Conservation (phyloP, 164 flowering plant species). For the Chimonanthus salicifolius region DNA sequence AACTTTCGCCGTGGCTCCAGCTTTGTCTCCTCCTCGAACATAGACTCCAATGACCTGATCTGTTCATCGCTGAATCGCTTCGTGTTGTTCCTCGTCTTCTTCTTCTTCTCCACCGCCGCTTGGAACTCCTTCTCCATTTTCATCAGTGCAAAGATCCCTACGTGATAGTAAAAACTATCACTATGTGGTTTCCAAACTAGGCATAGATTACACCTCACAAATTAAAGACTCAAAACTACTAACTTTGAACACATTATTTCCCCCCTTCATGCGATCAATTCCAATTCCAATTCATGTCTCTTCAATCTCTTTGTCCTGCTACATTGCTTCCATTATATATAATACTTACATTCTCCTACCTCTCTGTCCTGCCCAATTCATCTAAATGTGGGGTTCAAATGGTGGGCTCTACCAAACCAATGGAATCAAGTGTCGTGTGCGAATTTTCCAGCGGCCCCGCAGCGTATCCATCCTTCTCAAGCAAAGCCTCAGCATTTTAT, state of each 20-base stretch:
- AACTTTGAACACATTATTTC: not conserved
- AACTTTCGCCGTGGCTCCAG: conserved; percentile 58
- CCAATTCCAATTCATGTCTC: no score
- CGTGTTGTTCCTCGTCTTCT: conserved; percentile 7
- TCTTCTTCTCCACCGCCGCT: not conserved
- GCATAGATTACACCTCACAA: not conserved
- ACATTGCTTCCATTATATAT: not conserved
- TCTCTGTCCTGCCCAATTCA: not conserved
- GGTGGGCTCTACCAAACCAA: not conserved
- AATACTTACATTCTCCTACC: not conserved
- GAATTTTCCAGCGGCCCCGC: not conserved
- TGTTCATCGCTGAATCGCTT: conserved; percentile 21
- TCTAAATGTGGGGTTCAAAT: not conserved
- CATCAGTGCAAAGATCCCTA: not conserved
- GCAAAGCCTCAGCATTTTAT: no score
- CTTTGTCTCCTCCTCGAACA: conserved; percentile 57
- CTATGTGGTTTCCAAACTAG: no score
- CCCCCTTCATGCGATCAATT: no score
- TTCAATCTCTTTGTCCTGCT: not conserved
- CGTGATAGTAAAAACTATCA: no score
- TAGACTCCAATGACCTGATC: conserved; percentile 47
- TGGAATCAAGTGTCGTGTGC: not conserved
- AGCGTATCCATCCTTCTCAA: not conserved
- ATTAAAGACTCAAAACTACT: not conserved
- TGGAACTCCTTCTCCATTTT: not conserved